phyloP scores from a whole-genome alignment of 176 grass and related monocot genomes.

The Poa pratensis region DNA sequence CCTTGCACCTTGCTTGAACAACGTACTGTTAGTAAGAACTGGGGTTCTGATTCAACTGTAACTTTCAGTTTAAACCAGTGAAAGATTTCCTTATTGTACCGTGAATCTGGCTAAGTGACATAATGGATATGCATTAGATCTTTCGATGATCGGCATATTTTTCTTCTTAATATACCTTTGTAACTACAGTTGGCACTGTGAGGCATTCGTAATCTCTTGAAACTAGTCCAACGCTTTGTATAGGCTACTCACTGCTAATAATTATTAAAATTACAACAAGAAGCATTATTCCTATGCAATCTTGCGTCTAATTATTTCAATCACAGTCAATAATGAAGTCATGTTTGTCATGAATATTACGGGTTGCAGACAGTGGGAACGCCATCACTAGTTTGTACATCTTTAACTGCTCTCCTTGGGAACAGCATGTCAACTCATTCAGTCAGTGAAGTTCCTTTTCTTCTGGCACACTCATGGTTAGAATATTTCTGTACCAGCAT shows the following conservation, averaged over 20 bases:
- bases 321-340: constrained; percentile 39
- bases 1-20: constrained; percentile 5
- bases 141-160: background rate
- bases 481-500: constrained; percentile 29
- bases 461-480: constrained; percentile 14
- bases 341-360: constrained; percentile 46
- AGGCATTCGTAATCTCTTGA: background rate
- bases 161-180: constrained; percentile 17
- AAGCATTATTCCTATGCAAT: constrained; percentile 37
- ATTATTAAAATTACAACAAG: constrained; percentile 35
- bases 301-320: constrained; percentile 37
- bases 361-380: constrained; percentile 24
- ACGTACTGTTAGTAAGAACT: constrained; percentile 4
- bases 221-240: background rate
- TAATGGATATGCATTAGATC: background rate
- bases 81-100: background rate
- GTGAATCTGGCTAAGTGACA: background rate
- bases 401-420: constrained; percentile 28
- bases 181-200: constrained; percentile 13
- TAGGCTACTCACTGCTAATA: background rate
- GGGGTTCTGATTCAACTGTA: background rate
- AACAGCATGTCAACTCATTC: constrained; percentile 39
- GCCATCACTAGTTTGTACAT: constrained; percentile 26
- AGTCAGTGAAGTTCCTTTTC: constrained; percentile 31
- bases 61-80: background rate